These are phyloP conservation scores for Nasturtium officinale DNA, from an alignment of 345 rosid species.

Conservation along the genomic window DNA sequence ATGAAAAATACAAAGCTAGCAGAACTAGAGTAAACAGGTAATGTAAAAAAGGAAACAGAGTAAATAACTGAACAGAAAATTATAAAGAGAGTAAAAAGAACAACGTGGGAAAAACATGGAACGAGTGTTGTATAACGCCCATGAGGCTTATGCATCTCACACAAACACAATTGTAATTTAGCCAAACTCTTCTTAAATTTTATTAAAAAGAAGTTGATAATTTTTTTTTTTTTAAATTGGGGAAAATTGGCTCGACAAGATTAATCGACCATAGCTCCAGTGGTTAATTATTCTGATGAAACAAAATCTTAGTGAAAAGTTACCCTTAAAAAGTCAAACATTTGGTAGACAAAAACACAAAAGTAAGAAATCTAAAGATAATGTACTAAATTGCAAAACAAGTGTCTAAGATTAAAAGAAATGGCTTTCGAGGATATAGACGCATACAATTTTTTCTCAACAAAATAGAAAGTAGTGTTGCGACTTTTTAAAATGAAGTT, in stretches of 20 bases:
- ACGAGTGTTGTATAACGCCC: constrained; percentile 37
- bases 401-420: not conserved
- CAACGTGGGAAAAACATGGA: constrained; percentile 21
- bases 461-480: not conserved
- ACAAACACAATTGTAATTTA: too few species aligned
- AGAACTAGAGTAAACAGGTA: not conserved
- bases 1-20: too few species aligned
- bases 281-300: too few species aligned
- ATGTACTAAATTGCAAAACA: not conserved
- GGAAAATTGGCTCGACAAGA: too few species aligned
- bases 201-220: too few species aligned
- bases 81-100: not conserved
- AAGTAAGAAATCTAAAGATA: constrained; percentile 2
- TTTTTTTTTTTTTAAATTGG: too few species aligned
- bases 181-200: too few species aligned
- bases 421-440: not conserved
- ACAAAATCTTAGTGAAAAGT: too few species aligned
- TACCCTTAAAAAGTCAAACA: not conserved
- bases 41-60: not conserved
- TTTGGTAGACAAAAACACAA: not conserved
- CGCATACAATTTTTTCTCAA: not conserved
- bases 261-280: too few species aligned
- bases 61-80: constrained; percentile 17
- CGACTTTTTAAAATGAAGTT: not conserved
- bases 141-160: too few species aligned